Evolutionary conservation across 805 yeast genomes (phyloP), one percentile per base, ranked within the genome.

Genomic region (Limtongozyma cylindracea): DNA sequence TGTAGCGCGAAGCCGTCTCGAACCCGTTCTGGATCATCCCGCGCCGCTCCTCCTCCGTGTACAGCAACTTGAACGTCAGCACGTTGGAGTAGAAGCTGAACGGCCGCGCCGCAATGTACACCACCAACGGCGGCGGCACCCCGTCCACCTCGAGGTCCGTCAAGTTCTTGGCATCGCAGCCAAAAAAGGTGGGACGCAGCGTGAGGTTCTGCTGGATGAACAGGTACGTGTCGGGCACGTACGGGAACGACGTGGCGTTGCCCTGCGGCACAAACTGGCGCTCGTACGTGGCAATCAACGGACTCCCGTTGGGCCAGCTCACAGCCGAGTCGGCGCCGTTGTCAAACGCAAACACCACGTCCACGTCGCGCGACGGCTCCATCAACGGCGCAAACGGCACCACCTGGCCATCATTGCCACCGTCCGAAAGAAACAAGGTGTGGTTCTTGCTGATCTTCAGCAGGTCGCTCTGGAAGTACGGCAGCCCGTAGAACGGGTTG

Each of bases 251-350:
- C 8, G 41, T 30, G 7, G 35, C 35, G 22, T 31, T 32, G 3
- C 41, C 43, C 21, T 39, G 45, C 5, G 18, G 20, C 23, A 31
- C 25, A 18, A 34, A 31, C 23, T 36, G 20, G 5, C 20, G 5
- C 20, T 18, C 10, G 18, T 17, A 17, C 6, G 15, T 13, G 18
- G 18, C 18, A 5, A 17, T 15, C 20, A 17, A 12, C 9, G 67
- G 60, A 1, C 51, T 33, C n/a, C 56, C 53, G 28, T 49, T 45
- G 13, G 57, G 57, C 56, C 57, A 50, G 25, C 34, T 34, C n/a
- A 29, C 25, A 6, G 31, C 25, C 1, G 54, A 47, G 25, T 47
- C 50, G n/a, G 47, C 50, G 3, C 52, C 45, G 30, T 47, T 49
- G 29, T 51, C 57, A 27, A 34, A 51, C 1, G 51, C 55, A 31